Base-by-base conservation (phyloP, 2,329 filamentous ascomycete species). In the Mariannaea sp. region DNA sequence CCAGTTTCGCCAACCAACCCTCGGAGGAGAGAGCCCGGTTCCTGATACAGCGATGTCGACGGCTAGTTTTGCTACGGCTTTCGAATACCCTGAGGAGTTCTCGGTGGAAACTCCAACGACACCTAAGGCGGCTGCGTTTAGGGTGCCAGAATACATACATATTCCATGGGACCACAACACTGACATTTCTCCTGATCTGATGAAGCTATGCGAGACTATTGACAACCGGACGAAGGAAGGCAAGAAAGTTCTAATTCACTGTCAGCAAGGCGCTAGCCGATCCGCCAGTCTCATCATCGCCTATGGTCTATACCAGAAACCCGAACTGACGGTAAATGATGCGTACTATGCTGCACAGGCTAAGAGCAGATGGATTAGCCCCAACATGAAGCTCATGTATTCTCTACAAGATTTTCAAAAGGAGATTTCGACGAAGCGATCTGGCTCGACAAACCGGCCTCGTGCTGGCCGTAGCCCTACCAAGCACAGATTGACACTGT, bases 351-450 rank as follows among this genome's bases (percentile, higher is more conserved):
- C 86, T 3, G 89, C 90, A 3, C 91, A 95, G 72, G 80, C 83
- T 48, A 88, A 88, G 73, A 94, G 90, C 71, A 85, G 81, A 66
- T 95, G 90, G 90, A 93, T 95, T 63, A 92, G 90, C 53, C 90
- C 90, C 0, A 95, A 95, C 71, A 95, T 95, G 90, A 90, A 90
- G 61, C 78, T 95, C 61, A 92, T 95, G 80, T 94, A 94, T 78
- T 92, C 90, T 61, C 76, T 95, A 41, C 89, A 92, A 69, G 89
- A 93, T 66, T 93, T 92, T 68, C 84, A 87, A 61, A 87, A 87
- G 65, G 77, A 86, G 42, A 70, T 87, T 3, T 72, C 78, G 1
- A 80, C 77, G 65, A 82, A 76, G 69, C 80, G 74, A 59, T 56
- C 73, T 1, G 70, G 75, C 13, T 73, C 71, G 22, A 71, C 81